Percentiles rank a stretch among this genome's conserved stretches.
These are phyloP conservation scores for Claviceps fusiformis DNA, from an alignment of 2,329 filamentous ascomycete species.

Conservation along the genomic window DNA sequence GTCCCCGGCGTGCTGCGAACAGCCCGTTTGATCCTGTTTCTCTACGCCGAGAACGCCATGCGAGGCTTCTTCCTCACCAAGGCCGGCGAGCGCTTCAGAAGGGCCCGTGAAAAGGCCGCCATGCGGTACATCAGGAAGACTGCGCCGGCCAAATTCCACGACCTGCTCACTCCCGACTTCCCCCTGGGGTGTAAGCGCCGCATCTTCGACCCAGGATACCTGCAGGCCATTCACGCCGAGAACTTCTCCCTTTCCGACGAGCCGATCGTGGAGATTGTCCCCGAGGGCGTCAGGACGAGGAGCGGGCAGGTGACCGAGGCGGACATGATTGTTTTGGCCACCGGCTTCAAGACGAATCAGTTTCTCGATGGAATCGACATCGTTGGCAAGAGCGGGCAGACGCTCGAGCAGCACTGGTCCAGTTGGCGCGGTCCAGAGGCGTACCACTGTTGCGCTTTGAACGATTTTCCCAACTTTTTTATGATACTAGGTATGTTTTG, in stretches of 20 bases:
- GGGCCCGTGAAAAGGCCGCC: slow-evolving; percentile 21
- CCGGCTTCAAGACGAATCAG: slow-evolving; percentile 43
- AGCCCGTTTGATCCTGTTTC: slow-evolving; percentile 28
- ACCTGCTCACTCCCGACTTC: slow-evolving; percentile 48
- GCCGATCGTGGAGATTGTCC: slow-evolving; percentile 32
- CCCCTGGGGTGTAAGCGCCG: slow-evolving; percentile 50
- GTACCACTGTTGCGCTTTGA: slow-evolving; percentile 44
- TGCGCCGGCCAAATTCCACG: slow-evolving; percentile 46
- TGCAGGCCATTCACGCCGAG: slow-evolving; percentile 33
- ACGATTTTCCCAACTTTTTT: slow-evolving; percentile 53
- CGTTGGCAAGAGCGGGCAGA: slow-evolving; percentile 33
- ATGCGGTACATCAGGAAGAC: slow-evolving; percentile 28
- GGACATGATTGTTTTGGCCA: slow-evolving; percentile 48
- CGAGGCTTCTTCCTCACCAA: slow-evolving; percentile 27
- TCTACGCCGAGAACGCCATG: slow-evolving; percentile 19
- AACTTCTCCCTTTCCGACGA: slow-evolving; percentile 35
- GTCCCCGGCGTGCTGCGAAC: slow-evolving; percentile 32
- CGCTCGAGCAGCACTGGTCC: slow-evolving; percentile 42
- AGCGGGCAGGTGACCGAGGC: slow-evolving; percentile 31
- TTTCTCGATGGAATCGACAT: slow-evolving; percentile 41
- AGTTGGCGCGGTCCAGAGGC: slow-evolving; percentile 46
- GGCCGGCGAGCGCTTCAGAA: slow-evolving; percentile 20
- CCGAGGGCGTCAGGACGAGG: slow-evolving; percentile 22
- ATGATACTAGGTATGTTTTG: slow-evolving; percentile 34
- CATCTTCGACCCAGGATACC: slow-evolving; percentile 44